Conservation (phyloP, 805 yeast genomes). For the Saccharomyces jurei region DNA sequence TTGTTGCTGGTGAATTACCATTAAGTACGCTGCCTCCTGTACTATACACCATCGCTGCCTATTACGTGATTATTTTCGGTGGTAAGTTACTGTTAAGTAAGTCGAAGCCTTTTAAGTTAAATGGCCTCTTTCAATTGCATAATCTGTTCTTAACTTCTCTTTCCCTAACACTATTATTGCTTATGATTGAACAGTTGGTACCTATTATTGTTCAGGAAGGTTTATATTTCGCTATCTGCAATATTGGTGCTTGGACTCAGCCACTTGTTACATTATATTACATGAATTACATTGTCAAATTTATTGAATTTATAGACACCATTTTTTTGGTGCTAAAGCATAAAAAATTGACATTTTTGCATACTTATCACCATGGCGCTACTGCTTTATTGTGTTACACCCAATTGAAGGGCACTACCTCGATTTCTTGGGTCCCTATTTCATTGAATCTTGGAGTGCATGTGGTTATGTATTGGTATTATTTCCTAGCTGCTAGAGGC, state of each 20-base stretch:
- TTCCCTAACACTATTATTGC: slow-evolving; percentile 56
- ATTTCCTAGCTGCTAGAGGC: slow-evolving; percentile 86
- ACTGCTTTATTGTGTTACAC: slow-evolving; percentile 92
- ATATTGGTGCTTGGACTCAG: slow-evolving; percentile 71
- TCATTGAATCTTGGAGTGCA: slow-evolving; percentile 84
- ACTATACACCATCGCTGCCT: slow-evolving; percentile 48
- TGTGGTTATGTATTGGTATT: slow-evolving; percentile 96
- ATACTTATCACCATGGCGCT: slow-evolving; percentile 96
- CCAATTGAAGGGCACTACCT: slow-evolving; percentile 80
- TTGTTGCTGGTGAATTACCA: slow-evolving; percentile 56
- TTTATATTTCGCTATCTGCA: slow-evolving; percentile 75
- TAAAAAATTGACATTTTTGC: slow-evolving; percentile 86
- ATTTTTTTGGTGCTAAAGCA: slow-evolving; percentile 82
- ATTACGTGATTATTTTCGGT: slow-evolving; percentile 77
- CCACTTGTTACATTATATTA: slow-evolving; percentile 79
- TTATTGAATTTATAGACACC: slow-evolving; percentile 82
- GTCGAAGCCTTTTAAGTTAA: slow-evolving; percentile 63
- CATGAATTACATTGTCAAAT: slow-evolving; percentile 85
- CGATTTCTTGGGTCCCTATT: slow-evolving; percentile 94
- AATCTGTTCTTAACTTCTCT: slow-evolving; percentile 65
- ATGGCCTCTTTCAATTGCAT: slow-evolving; percentile 74
- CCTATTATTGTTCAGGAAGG: slow-evolving; percentile 75
- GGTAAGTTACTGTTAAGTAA: slow-evolving; percentile 60
- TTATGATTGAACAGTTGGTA: slow-evolving; percentile 74
- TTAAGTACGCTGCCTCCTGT: slow-evolving; percentile 60